Evolutionary conservation across 2,329 filamentous ascomycete species (phyloP).

Genomic region (Sporothrix dimorphospora): DNA sequence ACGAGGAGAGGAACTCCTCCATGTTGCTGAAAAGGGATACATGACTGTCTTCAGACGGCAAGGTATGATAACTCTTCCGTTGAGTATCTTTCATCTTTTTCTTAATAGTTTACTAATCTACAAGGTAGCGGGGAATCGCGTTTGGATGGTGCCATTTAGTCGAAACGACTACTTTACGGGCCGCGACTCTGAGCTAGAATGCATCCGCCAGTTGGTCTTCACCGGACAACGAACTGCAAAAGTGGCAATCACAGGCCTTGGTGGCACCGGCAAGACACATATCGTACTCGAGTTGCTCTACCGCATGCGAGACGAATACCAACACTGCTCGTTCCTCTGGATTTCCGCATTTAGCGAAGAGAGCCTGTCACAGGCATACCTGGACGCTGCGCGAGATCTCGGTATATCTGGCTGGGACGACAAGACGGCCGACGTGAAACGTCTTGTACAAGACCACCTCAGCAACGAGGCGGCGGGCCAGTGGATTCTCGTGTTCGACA

Average conservation of each 20-base stretch:
- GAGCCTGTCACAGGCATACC: constrained; percentile 44
- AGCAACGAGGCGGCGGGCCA: constrained; percentile 35
- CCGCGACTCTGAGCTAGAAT: constrained; percentile 31
- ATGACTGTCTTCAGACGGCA: too few relatives aligned
- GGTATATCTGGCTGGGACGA: constrained; percentile 39
- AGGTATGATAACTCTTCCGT: too few relatives aligned
- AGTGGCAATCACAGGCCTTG: constrained; percentile 39
- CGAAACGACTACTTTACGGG: constrained; percentile 38
- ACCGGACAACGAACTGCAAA: constrained; percentile 37
- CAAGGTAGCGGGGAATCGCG: constrained; percentile 1
- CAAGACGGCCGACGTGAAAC: constrained; percentile 42
- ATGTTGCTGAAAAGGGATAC: too few relatives aligned
- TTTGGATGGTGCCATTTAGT: constrained; percentile 35
- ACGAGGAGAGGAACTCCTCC: too few relatives aligned
- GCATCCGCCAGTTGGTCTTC: constrained; percentile 31
- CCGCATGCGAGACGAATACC: constrained; percentile 35
- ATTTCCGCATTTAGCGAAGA: constrained; percentile 39
- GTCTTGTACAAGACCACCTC: constrained; percentile 43
- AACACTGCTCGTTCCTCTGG: constrained; percentile 48
- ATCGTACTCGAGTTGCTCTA: constrained; percentile 44
- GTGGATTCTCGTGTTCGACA: constrained; percentile 52
- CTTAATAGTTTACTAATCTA: too few relatives aligned
- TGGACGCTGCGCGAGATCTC: constrained; percentile 40
- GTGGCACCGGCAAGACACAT: constrained; percentile 47
- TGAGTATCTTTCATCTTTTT: too few relatives aligned